Evolutionary conservation across 1,139 yeast species (phyloP), one percentile per base, ranked within the genome.

Genomic region (Suhomyces maxii): DNA sequence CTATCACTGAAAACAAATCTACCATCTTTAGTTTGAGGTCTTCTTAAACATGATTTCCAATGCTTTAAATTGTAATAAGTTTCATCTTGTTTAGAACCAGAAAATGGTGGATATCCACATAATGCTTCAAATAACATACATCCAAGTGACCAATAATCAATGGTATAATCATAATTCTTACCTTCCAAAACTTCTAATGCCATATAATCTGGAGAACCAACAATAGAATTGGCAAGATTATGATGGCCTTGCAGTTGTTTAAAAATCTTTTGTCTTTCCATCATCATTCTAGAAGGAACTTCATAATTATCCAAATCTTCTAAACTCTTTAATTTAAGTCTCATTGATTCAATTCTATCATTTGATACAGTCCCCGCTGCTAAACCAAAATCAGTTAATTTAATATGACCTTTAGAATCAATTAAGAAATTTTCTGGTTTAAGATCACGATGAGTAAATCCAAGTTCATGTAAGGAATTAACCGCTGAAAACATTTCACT

Each of bases 171-270:
- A 65, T 95, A 95, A 51, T 86, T 85, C 59, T 86, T 86, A 8
- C 99, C 99, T 65, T 89, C 95, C 52, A 95, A 80, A 7, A 95
- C 98, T 65, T 95, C 99, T 46, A 95, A 77, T 1, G 99, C 99
- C 99, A 95, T 95, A 65, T 95, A 95, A 65, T 95, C 99, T 1
- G 99, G 99, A 7, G 96, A 88, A 0, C 99, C 99, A 10, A 95
- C 99, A 54, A 93, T 90, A 1, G 97, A 89, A 59, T 89, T 88
- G 14, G 99, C 99, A 58, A 86, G 84, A 57, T 87, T 89, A 49
- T 68, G 69, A 50, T 69, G 74, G 25, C 73, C 77, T 60, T 95
- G 85, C 52, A 87, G 71, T 30, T 87, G 84, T 52, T 89, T 83
- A 67, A 89, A 95, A 64, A 90, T 76, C 58, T 82, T 78, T 66